Conservation (phyloP, 2,329 filamentous ascomycete genomes). For the Hymenoscyphus linearis region DNA sequence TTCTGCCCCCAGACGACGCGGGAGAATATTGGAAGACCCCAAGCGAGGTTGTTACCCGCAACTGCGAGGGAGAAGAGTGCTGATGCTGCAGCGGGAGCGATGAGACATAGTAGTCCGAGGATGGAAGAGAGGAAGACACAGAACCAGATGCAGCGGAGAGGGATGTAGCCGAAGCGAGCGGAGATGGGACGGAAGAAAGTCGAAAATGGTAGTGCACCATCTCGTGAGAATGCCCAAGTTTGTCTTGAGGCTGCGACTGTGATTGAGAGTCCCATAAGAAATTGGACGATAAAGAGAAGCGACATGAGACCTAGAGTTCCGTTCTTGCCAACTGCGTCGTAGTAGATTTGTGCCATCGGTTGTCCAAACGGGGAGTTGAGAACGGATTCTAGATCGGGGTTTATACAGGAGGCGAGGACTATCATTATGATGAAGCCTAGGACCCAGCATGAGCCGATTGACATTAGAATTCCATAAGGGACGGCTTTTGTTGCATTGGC, state of each 20-base stretch:
- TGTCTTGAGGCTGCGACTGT: slow-evolving; percentile 55
- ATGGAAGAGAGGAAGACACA: slow-evolving; percentile 45
- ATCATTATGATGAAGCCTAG: slow-evolving; percentile 54
- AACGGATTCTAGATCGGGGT: slow-evolving; percentile 44
- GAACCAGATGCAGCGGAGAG: slow-evolving; percentile 51
- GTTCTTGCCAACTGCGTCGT: slow-evolving; percentile 53
- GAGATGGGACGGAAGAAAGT: slow-evolving; percentile 49
- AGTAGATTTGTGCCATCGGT: slow-evolving; percentile 52
- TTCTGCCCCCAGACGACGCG: slow-evolving; percentile 52
- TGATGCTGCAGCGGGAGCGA: slow-evolving; percentile 50
- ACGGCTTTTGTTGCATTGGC: slow-evolving; percentile 54
- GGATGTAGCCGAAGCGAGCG: slow-evolving; percentile 50
- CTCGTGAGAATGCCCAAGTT: slow-evolving; percentile 58
- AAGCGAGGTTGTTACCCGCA: slow-evolving; percentile 56
- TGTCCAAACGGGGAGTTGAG: slow-evolving; percentile 49
- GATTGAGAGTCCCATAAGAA: slow-evolving; percentile 55
- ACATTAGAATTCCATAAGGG: slow-evolving; percentile 54
- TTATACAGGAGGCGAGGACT: slow-evolving; percentile 53
- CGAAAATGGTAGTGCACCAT: slow-evolving; percentile 57
- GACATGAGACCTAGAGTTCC: slow-evolving; percentile 55
- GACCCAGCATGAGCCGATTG: slow-evolving; percentile 49
- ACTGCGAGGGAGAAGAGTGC: slow-evolving; percentile 56
- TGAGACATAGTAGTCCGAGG: slow-evolving; percentile 53
- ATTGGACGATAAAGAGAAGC: slow-evolving; percentile 55
- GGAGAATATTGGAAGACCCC: slow-evolving; percentile 53